Percentiles rank a stretch among this genome's conserved stretches.
These are phyloP conservation scores for Acacia pycnantha DNA, from an alignment of 331 rosid species.

Conservation along the genomic window DNA sequence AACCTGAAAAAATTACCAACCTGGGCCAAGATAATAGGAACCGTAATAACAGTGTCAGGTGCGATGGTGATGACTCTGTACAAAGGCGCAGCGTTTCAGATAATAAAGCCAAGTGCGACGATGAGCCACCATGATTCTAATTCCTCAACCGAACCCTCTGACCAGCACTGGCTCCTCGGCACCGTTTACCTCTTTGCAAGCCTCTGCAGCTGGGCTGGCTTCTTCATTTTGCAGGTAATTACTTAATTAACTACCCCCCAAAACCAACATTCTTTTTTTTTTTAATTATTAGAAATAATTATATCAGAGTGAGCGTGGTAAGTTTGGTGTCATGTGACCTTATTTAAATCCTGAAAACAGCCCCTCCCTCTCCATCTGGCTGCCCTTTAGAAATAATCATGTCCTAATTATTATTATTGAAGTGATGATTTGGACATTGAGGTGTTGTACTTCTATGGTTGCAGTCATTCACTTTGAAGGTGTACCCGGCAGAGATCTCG, in stretches of 20 bases:
- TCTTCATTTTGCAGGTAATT: constrained; percentile 78
- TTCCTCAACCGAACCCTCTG: constrained; percentile 37
- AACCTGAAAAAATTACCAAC: constrained; percentile 66
- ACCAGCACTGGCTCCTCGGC: constrained; percentile 70
- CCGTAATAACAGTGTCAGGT: constrained; percentile 68
- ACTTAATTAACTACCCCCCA: neutral
- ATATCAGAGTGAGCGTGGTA: neutral
- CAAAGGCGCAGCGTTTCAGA: constrained; percentile 66
- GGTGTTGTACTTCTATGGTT: neutral
- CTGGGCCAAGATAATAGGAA: constrained; percentile 68
- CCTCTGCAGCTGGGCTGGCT: constrained; percentile 72
- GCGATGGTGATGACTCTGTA: constrained; percentile 88
- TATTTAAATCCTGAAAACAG: no score
- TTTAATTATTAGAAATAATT: neutral
- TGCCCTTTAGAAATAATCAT: no score
- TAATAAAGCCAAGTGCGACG: constrained; percentile 36
- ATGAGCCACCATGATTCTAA: constrained; percentile 25
- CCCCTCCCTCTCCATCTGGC: no score
- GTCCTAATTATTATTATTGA: no score
- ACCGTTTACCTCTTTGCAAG: constrained; percentile 68
- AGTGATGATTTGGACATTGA: neutral
- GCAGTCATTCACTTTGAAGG: constrained; percentile 72
- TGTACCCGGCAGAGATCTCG: constrained; percentile 79
- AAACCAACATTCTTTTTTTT: neutral
- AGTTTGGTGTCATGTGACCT: no score